Base-by-base conservation (phyloP, 2,329 filamentous ascomycete species). In the Fusarium sp. region DNA sequence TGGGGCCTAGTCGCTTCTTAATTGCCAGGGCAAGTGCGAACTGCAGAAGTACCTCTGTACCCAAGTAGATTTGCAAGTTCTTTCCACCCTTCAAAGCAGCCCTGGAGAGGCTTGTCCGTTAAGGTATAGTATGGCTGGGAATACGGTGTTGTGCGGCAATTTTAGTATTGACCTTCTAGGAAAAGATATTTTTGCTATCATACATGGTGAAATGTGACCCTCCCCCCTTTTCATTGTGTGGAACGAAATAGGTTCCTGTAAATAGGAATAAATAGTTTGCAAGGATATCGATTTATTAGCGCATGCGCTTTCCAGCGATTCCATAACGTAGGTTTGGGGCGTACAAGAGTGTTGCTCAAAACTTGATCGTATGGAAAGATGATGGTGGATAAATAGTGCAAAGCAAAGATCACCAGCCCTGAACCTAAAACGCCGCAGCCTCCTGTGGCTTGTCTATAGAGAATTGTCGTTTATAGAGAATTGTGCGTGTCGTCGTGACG, bases 401-500 rank as follows among this genome's bases (percentile, higher is more conserved):
- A 70, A 64, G 63, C 40, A 64, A 41, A 49, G 30, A 50, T 49
- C 42, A 27, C 37, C 26, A 46, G 40, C 20, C 49, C 42, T 49
- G 38, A 63, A 42, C 42, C 53, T 23, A 26, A 41, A 70, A 59
- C 69, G 65, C 69, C 69, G 45, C 23, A 57, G 54, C 70, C 62
- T 32, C 53, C 66, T 50, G 32, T 71, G 52, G 57, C 62, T 60
- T 37, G 41, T 73, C 70, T 73, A 70, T 73, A 49, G 14, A 49
- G 65, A 65, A 53, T 45, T 67, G 53, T 64, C 58, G 44, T 60
- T 53, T 64, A 54, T 60, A 60, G 42, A 59, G 30, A 73, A 68
- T 44, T 68, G 54, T 71, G 56, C 70, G 60, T 73, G 50, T 73
- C 70, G 64, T 73, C 70, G 58, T 73, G 63, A 69, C 63, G 67